These are phyloP conservation scores for Flaveria ramosissima DNA, from an alignment of 129 eudicot species.

Conservation along the genomic window DNA sequence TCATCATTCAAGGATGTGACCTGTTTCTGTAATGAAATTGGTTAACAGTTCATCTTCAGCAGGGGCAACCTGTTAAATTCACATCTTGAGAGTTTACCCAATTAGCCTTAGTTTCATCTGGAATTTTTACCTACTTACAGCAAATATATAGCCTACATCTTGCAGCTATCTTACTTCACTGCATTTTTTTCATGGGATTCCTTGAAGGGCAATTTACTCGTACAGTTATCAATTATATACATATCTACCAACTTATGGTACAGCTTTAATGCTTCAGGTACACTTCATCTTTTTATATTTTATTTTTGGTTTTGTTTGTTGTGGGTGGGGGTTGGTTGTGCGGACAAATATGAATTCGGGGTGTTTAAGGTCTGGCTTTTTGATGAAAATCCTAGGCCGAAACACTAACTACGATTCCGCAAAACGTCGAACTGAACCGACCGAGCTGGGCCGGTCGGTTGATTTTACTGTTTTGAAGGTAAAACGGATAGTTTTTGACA, in stretches of 20 bases:
- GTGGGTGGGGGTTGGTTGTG: too few species aligned
- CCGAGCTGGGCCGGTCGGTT: not conserved
- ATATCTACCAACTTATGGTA: constrained; percentile 24
- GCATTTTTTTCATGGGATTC: constrained; percentile 22
- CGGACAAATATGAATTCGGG: too few species aligned
- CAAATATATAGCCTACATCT: not conserved
- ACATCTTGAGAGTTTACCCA: not conserved
- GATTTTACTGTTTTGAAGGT: not conserved
- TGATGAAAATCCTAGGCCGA: not conserved
- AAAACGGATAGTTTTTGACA: not conserved
- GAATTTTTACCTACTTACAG: not conserved
- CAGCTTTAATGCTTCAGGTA: constrained; percentile 23
- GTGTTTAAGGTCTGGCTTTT: too few species aligned
- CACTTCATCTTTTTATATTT: not conserved
- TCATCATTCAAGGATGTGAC: not conserved
- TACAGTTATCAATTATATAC: not conserved
- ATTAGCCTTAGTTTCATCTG: not conserved
- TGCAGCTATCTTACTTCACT: not conserved
- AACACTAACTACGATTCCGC: not conserved
- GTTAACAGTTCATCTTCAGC: not conserved
- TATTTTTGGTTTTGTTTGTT: too few species aligned
- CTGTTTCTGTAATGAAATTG: not conserved
- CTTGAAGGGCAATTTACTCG: constrained; percentile 6
- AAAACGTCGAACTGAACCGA: not conserved
- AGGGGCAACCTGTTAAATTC: constrained; percentile 15